Conservation (phyloP, 331 rosid genomes). For the Malus hybrid region DNA sequence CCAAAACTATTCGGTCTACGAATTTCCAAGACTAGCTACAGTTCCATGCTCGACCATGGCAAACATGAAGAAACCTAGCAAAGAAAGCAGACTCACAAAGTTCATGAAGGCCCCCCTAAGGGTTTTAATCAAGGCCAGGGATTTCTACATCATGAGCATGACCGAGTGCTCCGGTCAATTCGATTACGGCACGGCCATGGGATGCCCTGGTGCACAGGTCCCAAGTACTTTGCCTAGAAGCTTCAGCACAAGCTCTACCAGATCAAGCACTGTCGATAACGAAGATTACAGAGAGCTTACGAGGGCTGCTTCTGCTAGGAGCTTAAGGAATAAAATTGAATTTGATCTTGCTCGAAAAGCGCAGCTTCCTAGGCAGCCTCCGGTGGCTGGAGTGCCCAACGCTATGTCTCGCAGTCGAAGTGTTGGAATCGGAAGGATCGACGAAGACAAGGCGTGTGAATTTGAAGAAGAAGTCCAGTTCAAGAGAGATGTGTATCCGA, state of each 20-base stretch:
- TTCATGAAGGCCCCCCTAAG: constrained; percentile 39
- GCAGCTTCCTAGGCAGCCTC: neutral
- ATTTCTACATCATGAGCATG: constrained; percentile 52
- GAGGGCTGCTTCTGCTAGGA: constrained; percentile 29
- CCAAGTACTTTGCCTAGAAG: constrained; percentile 36
- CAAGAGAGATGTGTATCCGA: constrained; percentile 9
- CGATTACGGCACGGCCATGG: constrained; percentile 18
- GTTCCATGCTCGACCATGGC: neutral
- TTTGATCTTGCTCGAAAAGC: neutral
- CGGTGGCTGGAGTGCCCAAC: neutral
- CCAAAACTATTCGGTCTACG: neutral
- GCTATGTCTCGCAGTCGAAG: constrained; percentile 37
- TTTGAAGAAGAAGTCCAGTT: constrained; percentile 24
- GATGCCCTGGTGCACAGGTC: constrained; percentile 36
- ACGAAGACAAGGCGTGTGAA: constrained; percentile 49
- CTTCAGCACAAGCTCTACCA: constrained; percentile 39
- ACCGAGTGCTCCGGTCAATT: constrained; percentile 24
- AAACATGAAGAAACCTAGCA: constrained; percentile 1
- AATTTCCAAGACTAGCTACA: neutral
- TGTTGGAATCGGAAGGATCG: constrained; percentile 47
- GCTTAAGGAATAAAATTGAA: neutral
- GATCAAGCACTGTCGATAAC: neutral
- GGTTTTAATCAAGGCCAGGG: constrained; percentile 35
- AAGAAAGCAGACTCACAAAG: constrained; percentile 18
- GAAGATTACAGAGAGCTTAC: constrained; percentile 49